Evolutionary conservation across 306 rosid genomes (phyloP).

Genomic region (Cucumis melo): DNA sequence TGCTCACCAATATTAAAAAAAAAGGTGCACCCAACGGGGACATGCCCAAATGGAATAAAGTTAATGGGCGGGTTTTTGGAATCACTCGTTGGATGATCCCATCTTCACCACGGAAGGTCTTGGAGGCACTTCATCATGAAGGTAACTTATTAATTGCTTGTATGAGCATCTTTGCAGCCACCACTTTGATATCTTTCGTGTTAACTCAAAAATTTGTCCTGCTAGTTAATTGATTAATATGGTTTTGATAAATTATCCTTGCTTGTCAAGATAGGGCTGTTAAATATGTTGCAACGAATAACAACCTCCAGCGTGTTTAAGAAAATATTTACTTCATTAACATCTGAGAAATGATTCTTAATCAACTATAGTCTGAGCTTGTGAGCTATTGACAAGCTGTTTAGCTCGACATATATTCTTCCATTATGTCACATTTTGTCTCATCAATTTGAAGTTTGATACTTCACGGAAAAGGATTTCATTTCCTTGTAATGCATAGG

Average conservation of each 20-base stretch:
- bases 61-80: constrained; percentile 22
- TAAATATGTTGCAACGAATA: not conserved
- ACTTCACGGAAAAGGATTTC: constrained; percentile 6
- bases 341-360: not conserved
- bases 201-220: not conserved
- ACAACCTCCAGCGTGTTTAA: not conserved
- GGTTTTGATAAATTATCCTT: not conserved
- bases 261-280: not conserved
- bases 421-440: not conserved
- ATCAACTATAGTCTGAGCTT: not conserved
- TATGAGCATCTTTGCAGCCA: not conserved
- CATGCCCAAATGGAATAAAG: constrained; percentile 26
- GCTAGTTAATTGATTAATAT: not conserved
- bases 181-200: not conserved
- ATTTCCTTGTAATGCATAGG: constrained; percentile 30
- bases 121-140: constrained; percentile 16
- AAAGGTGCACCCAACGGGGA: not conserved
- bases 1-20: too few relatives aligned
- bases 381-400: not conserved
- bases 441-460: not conserved
- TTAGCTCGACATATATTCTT: not conserved
- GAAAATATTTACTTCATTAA: not conserved
- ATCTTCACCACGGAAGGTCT: constrained; percentile 12
- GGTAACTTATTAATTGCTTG: constrained; percentile 18
- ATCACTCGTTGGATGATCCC: constrained; percentile 16